These are phyloP conservation scores for Ormosia emarginata DNA, from an alignment of 306 rosid species.

Conservation along the genomic window DNA sequence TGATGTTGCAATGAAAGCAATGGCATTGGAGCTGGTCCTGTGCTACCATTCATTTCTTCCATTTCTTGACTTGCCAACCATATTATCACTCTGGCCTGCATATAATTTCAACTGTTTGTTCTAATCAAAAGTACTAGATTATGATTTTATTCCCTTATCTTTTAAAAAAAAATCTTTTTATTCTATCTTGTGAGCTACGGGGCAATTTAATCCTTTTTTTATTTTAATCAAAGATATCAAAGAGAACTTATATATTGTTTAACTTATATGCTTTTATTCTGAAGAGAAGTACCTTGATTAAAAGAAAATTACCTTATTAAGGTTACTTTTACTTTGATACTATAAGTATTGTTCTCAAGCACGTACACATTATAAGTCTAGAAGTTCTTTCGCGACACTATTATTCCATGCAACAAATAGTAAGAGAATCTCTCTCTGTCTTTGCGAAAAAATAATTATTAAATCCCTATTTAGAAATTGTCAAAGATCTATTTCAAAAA, in stretches of 20 bases:
- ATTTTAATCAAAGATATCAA: not conserved
- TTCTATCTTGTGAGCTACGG: not conserved
- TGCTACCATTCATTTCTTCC: constrained; percentile 12
- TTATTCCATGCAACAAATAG: not conserved
- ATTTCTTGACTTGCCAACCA: constrained; percentile 34
- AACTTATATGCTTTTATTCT: not conserved
- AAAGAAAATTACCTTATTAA: not conserved
- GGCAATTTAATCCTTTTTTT: not conserved
- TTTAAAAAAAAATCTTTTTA: not conserved
- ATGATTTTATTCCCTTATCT: not conserved
- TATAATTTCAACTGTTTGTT: not conserved
- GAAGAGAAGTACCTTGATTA: not conserved
- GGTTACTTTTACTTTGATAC: not conserved
- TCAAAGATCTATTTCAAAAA: not conserved
- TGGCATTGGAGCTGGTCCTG: not conserved
- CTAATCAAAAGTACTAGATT: not conserved
- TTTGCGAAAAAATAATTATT: not conserved
- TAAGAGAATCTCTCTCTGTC: not conserved
- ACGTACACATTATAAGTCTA: not conserved
- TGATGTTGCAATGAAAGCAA: constrained; percentile 18
- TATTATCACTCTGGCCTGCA: constrained; percentile 39
- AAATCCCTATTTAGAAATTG: not conserved
- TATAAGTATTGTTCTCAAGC: not conserved
- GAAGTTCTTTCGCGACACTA: not conserved
- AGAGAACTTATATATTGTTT: not conserved